phyloP scores from a whole-genome alignment of 306 rosid genomes.

The Sindora glabra region DNA sequence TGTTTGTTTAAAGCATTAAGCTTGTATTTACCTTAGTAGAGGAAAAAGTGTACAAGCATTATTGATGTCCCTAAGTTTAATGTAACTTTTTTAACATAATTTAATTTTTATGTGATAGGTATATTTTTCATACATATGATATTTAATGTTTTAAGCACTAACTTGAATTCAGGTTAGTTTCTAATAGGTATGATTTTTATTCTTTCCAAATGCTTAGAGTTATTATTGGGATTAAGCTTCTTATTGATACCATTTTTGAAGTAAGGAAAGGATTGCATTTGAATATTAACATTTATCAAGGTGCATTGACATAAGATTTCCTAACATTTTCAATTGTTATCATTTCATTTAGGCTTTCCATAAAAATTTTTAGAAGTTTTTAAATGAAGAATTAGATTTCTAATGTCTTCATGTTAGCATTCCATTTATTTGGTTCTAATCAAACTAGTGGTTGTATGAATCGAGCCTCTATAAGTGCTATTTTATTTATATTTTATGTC shows the following conservation, averaged over 20 bases:
- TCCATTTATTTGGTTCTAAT: constrained; percentile 52
- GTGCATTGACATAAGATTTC: constrained; percentile 49
- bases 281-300: constrained; percentile 40
- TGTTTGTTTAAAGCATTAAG: no score
- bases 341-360: constrained; percentile 35
- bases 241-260: constrained; percentile 35
- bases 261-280: constrained; percentile 38
- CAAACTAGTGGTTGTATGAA: constrained; percentile 59
- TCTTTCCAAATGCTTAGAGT: constrained; percentile 39
- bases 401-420: constrained; percentile 42
- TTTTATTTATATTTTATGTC: background rate
- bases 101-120: no score
- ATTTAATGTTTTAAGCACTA: no score
- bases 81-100: no score
- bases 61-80: no score
- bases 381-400: constrained; percentile 58
- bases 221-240: constrained; percentile 30
- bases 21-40: no score
- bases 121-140: no score
- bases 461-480: constrained; percentile 47
- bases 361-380: constrained; percentile 38
- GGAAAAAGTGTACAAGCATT: no score
- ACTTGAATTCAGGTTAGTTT: no score
- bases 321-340: constrained; percentile 37
- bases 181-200: background rate